Evolutionary conservation across 177 flowering plant species (phyloP), one percentile per base, ranked within the genome.

Genomic region (Vitis hybrid): DNA sequence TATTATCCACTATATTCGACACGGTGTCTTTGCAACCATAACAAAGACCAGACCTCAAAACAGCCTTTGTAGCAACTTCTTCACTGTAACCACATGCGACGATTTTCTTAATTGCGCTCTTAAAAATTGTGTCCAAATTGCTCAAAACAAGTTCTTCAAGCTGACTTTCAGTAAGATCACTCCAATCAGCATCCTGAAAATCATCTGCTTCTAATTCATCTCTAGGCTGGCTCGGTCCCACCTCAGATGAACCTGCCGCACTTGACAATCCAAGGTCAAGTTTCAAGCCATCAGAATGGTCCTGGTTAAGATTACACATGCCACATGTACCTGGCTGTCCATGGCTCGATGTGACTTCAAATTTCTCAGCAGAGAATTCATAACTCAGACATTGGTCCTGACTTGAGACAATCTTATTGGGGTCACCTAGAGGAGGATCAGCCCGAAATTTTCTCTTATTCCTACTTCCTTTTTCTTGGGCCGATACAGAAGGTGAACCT

Each of bases 371-470:
- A 9, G 91, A 83, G 61, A 90, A 87, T 60, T 91, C 92, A 76
- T 84, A 91, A 61, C 73, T 74, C 4, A 81, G 65, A 65, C 81
- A 82, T 49, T 89, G 93, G 66, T 21, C 77, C 32, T 76, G 86
- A 13, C 82, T 35, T 10, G 83, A 78, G 12, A 74, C 58, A 21
- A 71, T 70, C 70, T 86, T 86, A 74, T 51, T 81, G 12, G 74
- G 80, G 65, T 95, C 93, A 52, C 77, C 73, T 17, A 81, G 65
- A 12, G 97, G 96, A 0, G 90, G 87, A 80, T 94, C 99, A 52
- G 96, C 90, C 65, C 86, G 76, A 60, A 84, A 93, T 70, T 95
- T 95, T 62, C 99, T 83, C 86, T 95, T 95, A 70, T 95, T 93
- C 79, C 97, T 80, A 77, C 91, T 95, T 51, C 90, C 92, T 62